phyloP scores from a whole-genome alignment of 257 asterid genomes.

The Verbena officinalis region DNA sequence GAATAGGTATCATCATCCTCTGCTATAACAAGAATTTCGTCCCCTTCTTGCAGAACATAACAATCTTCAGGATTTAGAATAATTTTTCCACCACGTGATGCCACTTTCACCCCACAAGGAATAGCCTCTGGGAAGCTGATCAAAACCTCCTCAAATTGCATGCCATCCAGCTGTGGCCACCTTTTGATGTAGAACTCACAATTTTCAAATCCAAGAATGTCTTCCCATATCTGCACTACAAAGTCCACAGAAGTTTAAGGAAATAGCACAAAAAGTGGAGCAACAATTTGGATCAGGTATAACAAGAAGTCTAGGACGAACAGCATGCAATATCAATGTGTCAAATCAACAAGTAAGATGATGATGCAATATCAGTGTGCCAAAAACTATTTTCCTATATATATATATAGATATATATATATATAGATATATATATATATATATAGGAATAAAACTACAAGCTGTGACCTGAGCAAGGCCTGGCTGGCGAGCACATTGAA shows the following conservation, averaged over 20 bases:
- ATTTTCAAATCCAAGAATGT: constrained; percentile 90
- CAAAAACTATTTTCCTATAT: constrained; percentile 5
- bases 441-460: constrained; percentile 22
- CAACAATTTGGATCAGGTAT: constrained; percentile 7
- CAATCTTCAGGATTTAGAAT: constrained; percentile 84
- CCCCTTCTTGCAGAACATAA: constrained; percentile 83
- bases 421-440: too few species aligned
- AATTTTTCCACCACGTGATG: constrained; percentile 80
- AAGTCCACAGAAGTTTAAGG: constrained; percentile 26
- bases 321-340: constrained; percentile 1
- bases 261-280: constrained; percentile 20
- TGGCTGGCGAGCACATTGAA: constrained; percentile 95
- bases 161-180: constrained; percentile 83
- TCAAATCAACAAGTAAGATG: constrained; percentile 4
- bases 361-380: constrained; percentile 22
- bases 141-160: constrained; percentile 85
- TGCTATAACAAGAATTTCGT: constrained; percentile 88
- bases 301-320: constrained; percentile 1
- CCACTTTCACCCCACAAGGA: constrained; percentile 91
- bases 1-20: constrained; percentile 91
- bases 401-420: too few species aligned
- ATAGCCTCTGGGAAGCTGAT: constrained; percentile 88
- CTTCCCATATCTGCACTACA: constrained; percentile 84
- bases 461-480: constrained; percentile 91
- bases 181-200: constrained; percentile 86